Evolutionary conservation across 495 filamentous ascomycete genomes (phyloP).

Genomic region (Aeminium ludgeri): DNA sequence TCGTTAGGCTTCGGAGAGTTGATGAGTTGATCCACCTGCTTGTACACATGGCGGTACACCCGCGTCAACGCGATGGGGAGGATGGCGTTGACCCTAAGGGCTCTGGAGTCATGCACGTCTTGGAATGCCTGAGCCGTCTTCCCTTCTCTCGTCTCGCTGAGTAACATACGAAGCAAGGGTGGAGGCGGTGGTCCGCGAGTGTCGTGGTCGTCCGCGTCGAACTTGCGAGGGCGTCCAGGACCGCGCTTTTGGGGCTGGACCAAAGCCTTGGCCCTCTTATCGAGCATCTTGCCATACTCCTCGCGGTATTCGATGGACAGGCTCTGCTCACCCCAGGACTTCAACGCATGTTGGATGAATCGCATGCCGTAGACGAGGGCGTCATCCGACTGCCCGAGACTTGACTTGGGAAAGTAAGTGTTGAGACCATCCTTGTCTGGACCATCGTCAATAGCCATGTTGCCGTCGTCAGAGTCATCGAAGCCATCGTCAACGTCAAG

Average conservation of each 20-base stretch:
- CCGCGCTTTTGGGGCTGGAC: not conserved
- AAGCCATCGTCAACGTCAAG: constrained; percentile 3
- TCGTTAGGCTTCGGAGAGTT: constrained; percentile 8
- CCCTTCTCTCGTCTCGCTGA: constrained; percentile 5
- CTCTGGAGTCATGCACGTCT: constrained; percentile 6
- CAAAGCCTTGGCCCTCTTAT: not conserved
- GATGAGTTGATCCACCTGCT: constrained; percentile 16
- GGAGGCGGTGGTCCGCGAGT: not conserved
- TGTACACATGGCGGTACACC: constrained; percentile 9
- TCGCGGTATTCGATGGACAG: not conserved
- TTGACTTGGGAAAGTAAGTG: too few species aligned
- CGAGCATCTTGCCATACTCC: constrained; percentile 1
- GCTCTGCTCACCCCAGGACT: constrained; percentile 10
- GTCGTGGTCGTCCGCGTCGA: constrained; percentile 1
- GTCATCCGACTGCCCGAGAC: constrained; percentile 4
- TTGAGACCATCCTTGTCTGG: not conserved
- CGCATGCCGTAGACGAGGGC: constrained; percentile 13
- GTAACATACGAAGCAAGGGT: not conserved
- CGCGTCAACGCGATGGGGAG: constrained; percentile 7
- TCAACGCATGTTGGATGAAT: constrained; percentile 16
- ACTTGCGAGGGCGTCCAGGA: constrained; percentile 10
- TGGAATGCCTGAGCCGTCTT: constrained; percentile 8
- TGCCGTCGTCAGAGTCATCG: not conserved
- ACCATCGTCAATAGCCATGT: too few species aligned
- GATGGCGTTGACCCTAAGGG: constrained; percentile 8